Evolutionary conservation across 805 yeast species (phyloP).

Genomic region (Monosporozyma solicola): DNA sequence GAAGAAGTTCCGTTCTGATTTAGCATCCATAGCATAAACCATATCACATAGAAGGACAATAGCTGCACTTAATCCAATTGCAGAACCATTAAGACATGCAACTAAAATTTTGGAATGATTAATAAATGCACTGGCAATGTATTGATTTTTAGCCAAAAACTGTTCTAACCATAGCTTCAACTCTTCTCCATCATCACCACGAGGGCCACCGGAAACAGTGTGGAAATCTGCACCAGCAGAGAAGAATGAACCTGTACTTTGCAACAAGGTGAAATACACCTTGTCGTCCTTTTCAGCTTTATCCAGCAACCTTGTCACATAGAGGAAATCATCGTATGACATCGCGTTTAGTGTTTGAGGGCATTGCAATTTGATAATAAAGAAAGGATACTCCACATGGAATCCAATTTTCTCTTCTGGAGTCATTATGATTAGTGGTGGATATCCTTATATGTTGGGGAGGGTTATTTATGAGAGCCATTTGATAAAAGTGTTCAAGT

Average conservation of each 20-base stretch:
- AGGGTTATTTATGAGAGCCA: background rate
- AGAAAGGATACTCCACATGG: conserved; percentile 25
- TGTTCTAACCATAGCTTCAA: conserved; percentile 41
- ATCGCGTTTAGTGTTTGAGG: conserved; percentile 61
- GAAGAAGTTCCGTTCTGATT: conserved; percentile 42
- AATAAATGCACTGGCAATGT: conserved; percentile 56
- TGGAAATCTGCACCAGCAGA: conserved; percentile 78
- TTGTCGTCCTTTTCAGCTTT: conserved; percentile 53
- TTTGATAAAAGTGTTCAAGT: background rate
- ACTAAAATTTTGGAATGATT: conserved; percentile 64
- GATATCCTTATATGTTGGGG: background rate
- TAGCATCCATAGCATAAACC: conserved; percentile 46
- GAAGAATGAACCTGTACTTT: conserved; percentile 65
- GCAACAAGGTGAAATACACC: conserved; percentile 57
- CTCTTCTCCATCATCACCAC: conserved; percentile 15
- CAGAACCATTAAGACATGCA: conserved; percentile 80
- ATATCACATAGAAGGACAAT: conserved; percentile 69
- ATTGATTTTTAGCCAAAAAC: conserved; percentile 64
- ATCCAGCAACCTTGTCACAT: conserved; percentile 49
- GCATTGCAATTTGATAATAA: conserved; percentile 57
- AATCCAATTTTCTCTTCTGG: conserved; percentile 12
- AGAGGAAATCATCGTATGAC: conserved; percentile 52
- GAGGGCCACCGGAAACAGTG: conserved; percentile 11
- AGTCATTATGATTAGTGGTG: background rate
- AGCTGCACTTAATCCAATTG: conserved; percentile 68